Percentiles rank a stretch among this genome's conserved stretches.
phyloP scores from a whole-genome alignment of 2,329 filamentous ascomycete genomes.

The Colletotrichum ledebouriae region DNA sequence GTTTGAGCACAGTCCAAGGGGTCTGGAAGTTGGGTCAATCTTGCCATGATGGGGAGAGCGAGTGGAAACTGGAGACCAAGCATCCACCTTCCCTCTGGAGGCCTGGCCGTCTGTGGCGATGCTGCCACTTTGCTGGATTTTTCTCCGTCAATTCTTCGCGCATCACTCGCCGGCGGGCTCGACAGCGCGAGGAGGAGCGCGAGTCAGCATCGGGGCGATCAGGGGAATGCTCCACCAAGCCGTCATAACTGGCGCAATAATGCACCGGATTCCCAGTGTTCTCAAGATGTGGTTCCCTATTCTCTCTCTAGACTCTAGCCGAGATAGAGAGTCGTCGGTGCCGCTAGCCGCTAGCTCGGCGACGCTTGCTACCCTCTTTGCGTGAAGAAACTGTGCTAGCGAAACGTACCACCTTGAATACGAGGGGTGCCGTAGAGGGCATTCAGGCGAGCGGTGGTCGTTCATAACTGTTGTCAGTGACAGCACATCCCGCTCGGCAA shows the following conservation, averaged over 20 bases:
- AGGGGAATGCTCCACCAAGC: constrained; percentile 33
- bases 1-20: not conserved
- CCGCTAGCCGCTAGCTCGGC: constrained; percentile 32
- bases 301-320: constrained; percentile 7
- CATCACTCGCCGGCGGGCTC: not conserved
- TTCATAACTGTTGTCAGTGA: not conserved
- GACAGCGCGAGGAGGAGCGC: constrained; percentile 4
- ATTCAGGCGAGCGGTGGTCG: no score
- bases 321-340: constrained; percentile 6
- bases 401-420: not conserved
- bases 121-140: not conserved
- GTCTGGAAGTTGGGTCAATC: constrained; percentile 11
- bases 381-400: not conserved
- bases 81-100: constrained; percentile 27
- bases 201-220: constrained; percentile 36
- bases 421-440: not conserved
- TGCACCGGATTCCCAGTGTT: constrained; percentile 26
- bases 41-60: not conserved
- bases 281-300: not conserved
- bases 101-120: constrained; percentile 1
- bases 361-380: constrained; percentile 5
- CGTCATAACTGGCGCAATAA: constrained; percentile 39
- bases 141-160: not conserved
- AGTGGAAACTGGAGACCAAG: not conserved
- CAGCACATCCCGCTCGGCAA: not conserved